Evolutionary conservation across 331 rosid genomes (phyloP).

Genomic region (Pyracantha coccinea): DNA sequence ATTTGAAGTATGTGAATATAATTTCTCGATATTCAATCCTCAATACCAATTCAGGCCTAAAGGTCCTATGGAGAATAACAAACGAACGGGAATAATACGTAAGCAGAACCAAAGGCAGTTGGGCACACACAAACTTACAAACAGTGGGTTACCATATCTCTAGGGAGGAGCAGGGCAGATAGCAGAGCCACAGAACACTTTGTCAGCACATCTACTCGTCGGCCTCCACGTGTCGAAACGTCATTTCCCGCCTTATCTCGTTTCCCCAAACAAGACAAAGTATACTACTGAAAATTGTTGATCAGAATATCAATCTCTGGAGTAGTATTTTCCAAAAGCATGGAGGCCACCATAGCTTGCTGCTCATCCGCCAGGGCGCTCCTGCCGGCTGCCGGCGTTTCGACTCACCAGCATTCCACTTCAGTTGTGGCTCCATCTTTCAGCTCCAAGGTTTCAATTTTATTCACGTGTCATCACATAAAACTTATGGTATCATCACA

Average conservation of each 20-base stretch:
- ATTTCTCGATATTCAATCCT: no score
- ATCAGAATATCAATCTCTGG: slow-evolving; percentile 20
- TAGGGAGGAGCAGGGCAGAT: slow-evolving; percentile 5
- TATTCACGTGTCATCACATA: not conserved
- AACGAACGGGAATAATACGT: not conserved
- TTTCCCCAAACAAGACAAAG: slow-evolving; percentile 16
- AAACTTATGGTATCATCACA: not conserved
- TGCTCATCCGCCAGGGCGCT: slow-evolving; percentile 53
- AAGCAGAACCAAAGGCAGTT: not conserved
- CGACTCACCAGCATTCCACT: slow-evolving; percentile 63
- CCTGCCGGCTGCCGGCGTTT: slow-evolving; percentile 30
- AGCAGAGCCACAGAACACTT: slow-evolving; percentile 50
- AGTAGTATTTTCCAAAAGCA: slow-evolving; percentile 9
- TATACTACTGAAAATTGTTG: not conserved
- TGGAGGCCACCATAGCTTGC: slow-evolving; percentile 82
- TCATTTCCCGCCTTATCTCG: slow-evolving; percentile 40
- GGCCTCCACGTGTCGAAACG: slow-evolving; percentile 43
- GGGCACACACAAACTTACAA: slow-evolving; percentile 5
- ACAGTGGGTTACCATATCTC: slow-evolving; percentile 34
- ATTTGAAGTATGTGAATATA: no score
- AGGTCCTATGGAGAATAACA: not conserved
- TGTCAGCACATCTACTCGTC: slow-evolving; percentile 35
- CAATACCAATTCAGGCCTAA: no score
- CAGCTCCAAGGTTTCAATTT: slow-evolving; percentile 46
- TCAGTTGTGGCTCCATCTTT: slow-evolving; percentile 49